Percentiles rank a stretch among this genome's conserved stretches.
Conservation (phyloP, 1,284 basidiomycete species). For the Earliella scabrosa region DNA sequence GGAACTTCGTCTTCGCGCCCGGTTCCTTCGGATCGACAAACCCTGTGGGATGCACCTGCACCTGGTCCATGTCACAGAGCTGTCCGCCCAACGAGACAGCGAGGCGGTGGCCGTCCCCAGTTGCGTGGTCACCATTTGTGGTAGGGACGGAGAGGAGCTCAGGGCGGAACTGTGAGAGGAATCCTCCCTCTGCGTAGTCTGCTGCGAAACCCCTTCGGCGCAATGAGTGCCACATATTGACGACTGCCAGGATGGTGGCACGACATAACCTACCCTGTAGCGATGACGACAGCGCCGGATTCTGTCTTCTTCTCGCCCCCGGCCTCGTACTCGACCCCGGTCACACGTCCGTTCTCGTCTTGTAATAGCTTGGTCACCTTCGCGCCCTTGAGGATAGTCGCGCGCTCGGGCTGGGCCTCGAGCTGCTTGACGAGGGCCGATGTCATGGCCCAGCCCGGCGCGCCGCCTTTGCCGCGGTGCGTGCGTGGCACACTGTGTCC, state of each 20-base stretch:
- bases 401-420: constrained; percentile 90
- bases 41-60: constrained; percentile 96
- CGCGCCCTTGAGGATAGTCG: constrained; percentile 93
- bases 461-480: constrained; percentile 91
- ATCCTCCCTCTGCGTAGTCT: constrained; percentile 85
- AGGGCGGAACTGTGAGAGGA: constrained; percentile 90
- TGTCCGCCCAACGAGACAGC: constrained; percentile 84
- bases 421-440: constrained; percentile 94
- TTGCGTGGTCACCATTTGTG: constrained; percentile 95
- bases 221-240: no score
- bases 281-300: constrained; percentile 91
- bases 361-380: constrained; percentile 84
- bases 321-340: constrained; percentile 86
- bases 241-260: no score
- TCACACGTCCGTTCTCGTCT: constrained; percentile 76
- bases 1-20: constrained; percentile 92
- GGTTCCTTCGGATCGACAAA: constrained; percentile 97
- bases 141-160: constrained; percentile 92
- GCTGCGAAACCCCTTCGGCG: constrained; percentile 85
- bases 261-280: constrained; percentile 66
- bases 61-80: constrained; percentile 96
- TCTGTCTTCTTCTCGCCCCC: constrained; percentile 83
- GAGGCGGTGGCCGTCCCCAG: constrained; percentile 94
- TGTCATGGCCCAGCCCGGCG: constrained; percentile 96
- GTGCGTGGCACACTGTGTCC: constrained; percentile 95